Evolutionary conservation across 169 alveolate species (phyloP).

Genomic region (Plasmodium gonderi): DNA sequence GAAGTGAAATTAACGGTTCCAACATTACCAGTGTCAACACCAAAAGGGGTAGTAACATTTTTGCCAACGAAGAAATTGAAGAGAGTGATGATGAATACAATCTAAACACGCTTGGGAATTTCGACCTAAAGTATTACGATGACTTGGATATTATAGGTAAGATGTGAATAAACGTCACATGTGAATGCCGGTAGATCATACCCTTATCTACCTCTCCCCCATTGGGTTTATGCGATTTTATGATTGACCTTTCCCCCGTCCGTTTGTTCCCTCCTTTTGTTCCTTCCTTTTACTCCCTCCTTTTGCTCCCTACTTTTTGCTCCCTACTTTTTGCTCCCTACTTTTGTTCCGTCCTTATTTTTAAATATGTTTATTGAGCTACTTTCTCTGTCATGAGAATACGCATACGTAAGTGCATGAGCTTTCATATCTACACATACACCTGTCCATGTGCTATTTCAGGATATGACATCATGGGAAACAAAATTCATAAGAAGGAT

Average conservation of each 20-base stretch:
- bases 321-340: neutral
- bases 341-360: neutral
- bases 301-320: neutral
- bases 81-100: conserved; percentile 76
- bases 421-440: neutral
- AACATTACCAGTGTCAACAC: neutral
- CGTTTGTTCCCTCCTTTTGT: neutral
- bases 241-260: neutral
- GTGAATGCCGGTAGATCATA: neutral
- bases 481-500: conserved; percentile 27
- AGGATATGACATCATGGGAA: conserved; percentile 71
- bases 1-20: neutral
- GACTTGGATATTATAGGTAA: conserved; percentile 66
- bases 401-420: neutral
- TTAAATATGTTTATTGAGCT: neutral
- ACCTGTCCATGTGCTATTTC: neutral
- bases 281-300: neutral
- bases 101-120: conserved; percentile 57
- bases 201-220: neutral
- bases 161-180: too few species aligned
- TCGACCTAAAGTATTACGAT: conserved; percentile 67
- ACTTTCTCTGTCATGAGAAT: neutral
- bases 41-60: neutral
- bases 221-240: neutral
- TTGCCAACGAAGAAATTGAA: conserved; percentile 67